Percentiles rank a stretch among this genome's conserved stretches.
phyloP scores from a whole-genome alignment of 2,329 filamentous ascomycete genomes.

The Colletotrichum theobromicola region DNA sequence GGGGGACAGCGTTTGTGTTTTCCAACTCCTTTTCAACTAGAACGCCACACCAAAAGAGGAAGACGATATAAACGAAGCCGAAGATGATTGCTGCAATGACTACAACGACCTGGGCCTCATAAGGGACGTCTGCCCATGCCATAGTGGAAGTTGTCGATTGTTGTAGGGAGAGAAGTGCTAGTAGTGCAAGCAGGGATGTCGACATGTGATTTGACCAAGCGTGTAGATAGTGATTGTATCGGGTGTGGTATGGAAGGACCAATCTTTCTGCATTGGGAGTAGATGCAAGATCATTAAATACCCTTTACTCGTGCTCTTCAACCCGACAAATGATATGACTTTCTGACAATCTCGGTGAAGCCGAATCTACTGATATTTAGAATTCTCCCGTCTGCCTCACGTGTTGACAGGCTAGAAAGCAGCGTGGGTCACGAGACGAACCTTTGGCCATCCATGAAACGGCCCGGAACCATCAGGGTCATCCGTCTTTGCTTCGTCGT shows the following conservation, averaged over 20 bases:
- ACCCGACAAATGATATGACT: accelerated
- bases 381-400: background rate
- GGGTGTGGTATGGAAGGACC: background rate
- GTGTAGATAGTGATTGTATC: background rate
- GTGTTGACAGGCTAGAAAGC: background rate
- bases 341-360: background rate
- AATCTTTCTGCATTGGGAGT: accelerated
- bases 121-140: background rate
- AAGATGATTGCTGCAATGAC: too few relatives aligned
- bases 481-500: background rate
- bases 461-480: background rate
- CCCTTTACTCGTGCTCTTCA: background rate
- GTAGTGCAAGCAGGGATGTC: accelerated
- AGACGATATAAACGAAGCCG: too few relatives aligned
- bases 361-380: background rate
- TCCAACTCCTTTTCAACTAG: background rate
- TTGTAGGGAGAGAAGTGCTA: background rate
- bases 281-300: background rate
- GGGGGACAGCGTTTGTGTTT: background rate
- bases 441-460: background rate
- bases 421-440: background rate
- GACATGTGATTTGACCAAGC: accelerated
- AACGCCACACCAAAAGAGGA: too few relatives aligned
- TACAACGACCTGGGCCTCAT: too few relatives aligned
- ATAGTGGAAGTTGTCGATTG: accelerated